phyloP scores from a whole-genome alignment of 345 rosid genomes.

The Odontarrhena argentea region DNA sequence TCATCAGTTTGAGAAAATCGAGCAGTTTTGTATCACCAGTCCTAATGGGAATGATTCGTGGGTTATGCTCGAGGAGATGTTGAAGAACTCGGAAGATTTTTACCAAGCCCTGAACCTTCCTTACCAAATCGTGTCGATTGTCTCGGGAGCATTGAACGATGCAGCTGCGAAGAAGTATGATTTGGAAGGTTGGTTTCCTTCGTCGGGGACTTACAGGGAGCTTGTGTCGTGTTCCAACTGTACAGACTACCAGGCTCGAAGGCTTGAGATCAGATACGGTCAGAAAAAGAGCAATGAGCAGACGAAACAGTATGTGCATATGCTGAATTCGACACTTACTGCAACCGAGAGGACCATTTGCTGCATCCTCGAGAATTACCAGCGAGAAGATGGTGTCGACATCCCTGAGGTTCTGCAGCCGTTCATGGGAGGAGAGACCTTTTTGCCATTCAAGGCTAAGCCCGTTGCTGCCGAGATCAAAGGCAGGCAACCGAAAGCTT shows the following conservation, averaged over 20 bases:
- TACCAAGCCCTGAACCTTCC: conserved; percentile 78
- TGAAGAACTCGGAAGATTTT: conserved; percentile 88
- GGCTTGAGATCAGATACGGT: conserved; percentile 84
- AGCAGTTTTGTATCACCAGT: conserved; percentile 88
- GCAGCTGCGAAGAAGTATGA: conserved; percentile 98
- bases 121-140: conserved; percentile 77
- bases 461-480: conserved; percentile 52
- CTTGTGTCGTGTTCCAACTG: conserved; percentile 93
- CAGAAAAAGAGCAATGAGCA: conserved; percentile 94
- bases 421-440: conserved; percentile 71
- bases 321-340: conserved; percentile 91
- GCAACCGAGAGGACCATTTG: conserved; percentile 96
- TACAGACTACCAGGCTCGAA: conserved; percentile 86
- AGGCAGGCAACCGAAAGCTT: conserved; percentile 53
- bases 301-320: conserved; percentile 76
- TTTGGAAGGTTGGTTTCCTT: conserved; percentile 95
- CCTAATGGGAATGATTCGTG: conserved; percentile 86
- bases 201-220: conserved; percentile 86
- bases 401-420: conserved; percentile 67
- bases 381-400: conserved; percentile 80
- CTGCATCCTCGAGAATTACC: conserved; percentile 91
- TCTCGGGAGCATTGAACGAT: conserved; percentile 89
- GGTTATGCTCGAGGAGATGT: conserved; percentile 94
- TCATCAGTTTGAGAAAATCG: conserved; percentile 98
- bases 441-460: conserved; percentile 76